Evolutionary conservation across 257 asterid genomes (phyloP).

Genomic region (Linderniella brevidens): DNA sequence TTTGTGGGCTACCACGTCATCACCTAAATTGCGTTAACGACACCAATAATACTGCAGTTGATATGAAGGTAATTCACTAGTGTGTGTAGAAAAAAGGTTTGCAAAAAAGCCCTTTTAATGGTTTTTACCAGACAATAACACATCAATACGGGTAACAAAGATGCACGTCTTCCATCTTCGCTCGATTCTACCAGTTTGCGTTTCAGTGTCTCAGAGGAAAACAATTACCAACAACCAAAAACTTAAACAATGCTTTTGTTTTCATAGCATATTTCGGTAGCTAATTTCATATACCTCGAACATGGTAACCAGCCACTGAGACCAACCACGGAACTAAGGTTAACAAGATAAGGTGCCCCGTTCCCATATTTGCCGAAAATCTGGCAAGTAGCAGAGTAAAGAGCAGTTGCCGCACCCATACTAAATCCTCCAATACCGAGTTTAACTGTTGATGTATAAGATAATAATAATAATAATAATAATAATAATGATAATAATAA

Average conservation of each 20-base stretch:
- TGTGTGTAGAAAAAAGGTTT: neutral
- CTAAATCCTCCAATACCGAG: conserved; percentile 79
- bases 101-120: neutral
- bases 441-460: conserved; percentile 27
- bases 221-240: neutral
- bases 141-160: conserved; percentile 46
- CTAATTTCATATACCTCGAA: conserved; percentile 26
- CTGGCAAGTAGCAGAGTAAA: conserved; percentile 62
- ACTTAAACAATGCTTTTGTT: too few species aligned
- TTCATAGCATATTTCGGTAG: neutral
- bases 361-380: conserved; percentile 38
- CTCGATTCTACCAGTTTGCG: conserved; percentile 32
- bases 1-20: conserved; percentile 60
- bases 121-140: conserved; percentile 66
- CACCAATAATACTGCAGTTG: conserved; percentile 7
- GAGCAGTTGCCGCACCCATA: conserved; percentile 85
- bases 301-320: conserved; percentile 92
- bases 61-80: neutral
- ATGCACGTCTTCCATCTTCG: conserved; percentile 42
- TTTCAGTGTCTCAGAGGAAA: conserved; percentile 36
- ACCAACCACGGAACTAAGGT: conserved; percentile 35
- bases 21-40: conserved; percentile 28
- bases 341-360: conserved; percentile 30
- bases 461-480: too few species aligned
- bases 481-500: too few species aligned